Conservation (phyloP, 805 yeast species). For the Limtongia smithiae region DNA sequence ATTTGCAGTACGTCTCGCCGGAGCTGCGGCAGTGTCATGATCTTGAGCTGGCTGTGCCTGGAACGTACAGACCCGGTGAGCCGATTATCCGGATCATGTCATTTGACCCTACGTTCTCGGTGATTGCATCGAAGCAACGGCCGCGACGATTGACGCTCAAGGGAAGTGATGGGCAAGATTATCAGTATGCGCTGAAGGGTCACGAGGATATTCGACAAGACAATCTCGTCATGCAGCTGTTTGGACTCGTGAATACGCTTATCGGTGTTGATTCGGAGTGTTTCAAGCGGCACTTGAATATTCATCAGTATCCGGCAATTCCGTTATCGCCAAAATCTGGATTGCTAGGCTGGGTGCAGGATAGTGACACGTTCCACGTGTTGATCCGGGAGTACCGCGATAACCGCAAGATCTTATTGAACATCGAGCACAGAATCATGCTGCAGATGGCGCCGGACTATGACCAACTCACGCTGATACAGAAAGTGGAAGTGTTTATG, state of each 20-base stretch:
- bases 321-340: conserved; percentile 98
- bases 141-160: conserved; percentile 77
- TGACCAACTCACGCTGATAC: conserved; percentile 80
- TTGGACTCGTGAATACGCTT: conserved; percentile 90
- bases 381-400: conserved; percentile 90
- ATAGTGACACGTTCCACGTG: conserved; percentile 94
- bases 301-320: conserved; percentile 87
- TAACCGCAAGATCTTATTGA: conserved; percentile 78
- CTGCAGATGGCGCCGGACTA: conserved; percentile 97
- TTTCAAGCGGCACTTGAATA: conserved; percentile 90
- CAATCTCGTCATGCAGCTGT: conserved; percentile 93
- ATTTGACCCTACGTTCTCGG: conserved; percentile 80
- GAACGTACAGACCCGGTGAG: conserved; percentile 83
- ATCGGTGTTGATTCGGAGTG: conserved; percentile 89
- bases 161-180: conserved; percentile 91
- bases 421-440: conserved; percentile 94
- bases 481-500: conserved; percentile 94
- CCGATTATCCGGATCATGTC: conserved; percentile 66
- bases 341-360: conserved; percentile 93
- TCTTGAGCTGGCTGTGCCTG: conserved; percentile 87
- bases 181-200: conserved; percentile 80
- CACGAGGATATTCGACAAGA: conserved; percentile 98
- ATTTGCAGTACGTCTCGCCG: conserved; percentile 91
- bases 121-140: conserved; percentile 91
- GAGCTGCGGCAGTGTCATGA: conserved; percentile 72